Evolutionary conservation across 257 asterid species (phyloP).

Genomic region (Voacanga thouarsii): DNA sequence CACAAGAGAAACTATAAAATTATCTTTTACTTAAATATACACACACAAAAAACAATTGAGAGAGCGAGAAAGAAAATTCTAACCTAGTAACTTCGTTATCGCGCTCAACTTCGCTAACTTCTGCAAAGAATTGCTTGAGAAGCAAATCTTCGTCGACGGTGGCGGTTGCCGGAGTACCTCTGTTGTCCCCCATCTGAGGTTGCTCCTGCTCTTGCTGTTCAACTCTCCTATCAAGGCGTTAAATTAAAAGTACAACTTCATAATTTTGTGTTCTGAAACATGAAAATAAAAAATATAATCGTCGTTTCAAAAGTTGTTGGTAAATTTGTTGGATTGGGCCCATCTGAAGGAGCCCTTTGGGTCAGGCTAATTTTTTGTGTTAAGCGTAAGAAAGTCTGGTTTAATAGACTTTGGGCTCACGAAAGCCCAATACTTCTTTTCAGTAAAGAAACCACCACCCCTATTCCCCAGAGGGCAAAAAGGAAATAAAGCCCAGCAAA

Average conservation of each 20-base stretch:
- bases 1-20: neutral
- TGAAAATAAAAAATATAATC: neutral
- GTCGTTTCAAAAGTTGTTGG: neutral
- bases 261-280: neutral
- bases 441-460: no score
- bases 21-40: neutral
- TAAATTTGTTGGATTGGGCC: neutral
- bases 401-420: no score
- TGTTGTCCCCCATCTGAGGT: constrained; percentile 60
- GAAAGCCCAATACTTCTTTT: no score
- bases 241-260: neutral
- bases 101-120: constrained; percentile 98
- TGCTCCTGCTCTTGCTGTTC: neutral
- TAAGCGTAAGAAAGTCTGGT: neutral
- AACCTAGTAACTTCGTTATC: constrained; percentile 92
- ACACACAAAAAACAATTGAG: neutral
- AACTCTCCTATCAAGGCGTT: constrained; percentile 5
- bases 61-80: neutral
- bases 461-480: no score
- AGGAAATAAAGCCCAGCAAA: no score
- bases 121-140: constrained; percentile 86
- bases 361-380: neutral
- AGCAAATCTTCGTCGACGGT: constrained; percentile 59
- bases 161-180: constrained; percentile 33
- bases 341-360: neutral